Conservation (phyloP, 2,329 filamentous ascomycete species). For the Aspergillus thermomutatus region DNA sequence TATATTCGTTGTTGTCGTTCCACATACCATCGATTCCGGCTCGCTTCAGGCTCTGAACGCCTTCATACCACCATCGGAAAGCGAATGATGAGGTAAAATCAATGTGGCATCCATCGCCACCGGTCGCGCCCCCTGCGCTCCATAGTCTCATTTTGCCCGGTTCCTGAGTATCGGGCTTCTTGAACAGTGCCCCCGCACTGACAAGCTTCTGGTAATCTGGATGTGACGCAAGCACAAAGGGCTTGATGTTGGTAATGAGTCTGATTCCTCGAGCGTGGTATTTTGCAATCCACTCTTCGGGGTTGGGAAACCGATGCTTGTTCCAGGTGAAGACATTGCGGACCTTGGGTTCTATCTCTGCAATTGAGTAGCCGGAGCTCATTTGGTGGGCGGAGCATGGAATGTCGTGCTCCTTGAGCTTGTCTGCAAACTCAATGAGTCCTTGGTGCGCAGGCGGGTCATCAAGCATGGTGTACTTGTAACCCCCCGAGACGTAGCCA, state of each 20-base stretch:
- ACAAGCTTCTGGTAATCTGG: constrained; percentile 63
- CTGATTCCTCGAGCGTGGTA: constrained; percentile 65
- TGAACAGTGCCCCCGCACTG: constrained; percentile 61
- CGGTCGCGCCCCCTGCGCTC: constrained; percentile 69
- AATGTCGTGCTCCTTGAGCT: constrained; percentile 63
- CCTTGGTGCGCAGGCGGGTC: constrained; percentile 54
- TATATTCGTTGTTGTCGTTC: constrained; percentile 79
- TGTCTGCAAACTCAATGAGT: constrained; percentile 59
- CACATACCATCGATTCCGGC: constrained; percentile 70
- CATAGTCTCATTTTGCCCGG: constrained; percentile 62
- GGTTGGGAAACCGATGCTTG: constrained; percentile 64
- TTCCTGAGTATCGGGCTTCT: constrained; percentile 51
- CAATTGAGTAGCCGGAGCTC: constrained; percentile 69
- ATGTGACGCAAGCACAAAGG: constrained; percentile 65
- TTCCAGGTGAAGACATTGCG: constrained; percentile 73
- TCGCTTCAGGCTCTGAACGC: constrained; percentile 59
- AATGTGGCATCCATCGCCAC: constrained; percentile 67
- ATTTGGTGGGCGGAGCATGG: constrained; percentile 70
- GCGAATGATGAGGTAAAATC: constrained; percentile 68
- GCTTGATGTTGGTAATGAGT: constrained; percentile 69
- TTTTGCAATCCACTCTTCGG: constrained; percentile 59
- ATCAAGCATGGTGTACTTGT: constrained; percentile 59
- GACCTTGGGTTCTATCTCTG: constrained; percentile 64
- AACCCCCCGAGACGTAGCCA: constrained; percentile 67
- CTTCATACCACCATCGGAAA: constrained; percentile 70